phyloP scores from a whole-genome alignment of 108 stramenopile genomes.

The Thalassiosira profunda region DNA sequence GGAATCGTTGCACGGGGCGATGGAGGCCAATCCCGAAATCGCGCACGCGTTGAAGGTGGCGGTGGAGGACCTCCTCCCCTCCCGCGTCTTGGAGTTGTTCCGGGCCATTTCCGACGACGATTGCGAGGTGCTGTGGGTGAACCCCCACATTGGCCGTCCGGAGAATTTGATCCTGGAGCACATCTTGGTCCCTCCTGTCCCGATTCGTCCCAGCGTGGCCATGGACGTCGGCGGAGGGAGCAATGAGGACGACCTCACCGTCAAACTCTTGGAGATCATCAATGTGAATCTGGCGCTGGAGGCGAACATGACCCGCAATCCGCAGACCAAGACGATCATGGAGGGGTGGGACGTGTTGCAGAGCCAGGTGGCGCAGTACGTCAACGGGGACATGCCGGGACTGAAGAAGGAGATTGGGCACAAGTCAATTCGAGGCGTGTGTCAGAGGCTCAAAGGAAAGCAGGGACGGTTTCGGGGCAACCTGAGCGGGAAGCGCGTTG shows the following conservation, averaged over 20 bases:
- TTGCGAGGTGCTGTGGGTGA: constrained; percentile 95
- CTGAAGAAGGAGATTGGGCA: constrained; percentile 85
- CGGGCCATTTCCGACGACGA: constrained; percentile 94
- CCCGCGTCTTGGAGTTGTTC: constrained; percentile 89
- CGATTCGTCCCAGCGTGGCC: constrained; percentile 99
- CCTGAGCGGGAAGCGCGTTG: constrained; percentile 98
- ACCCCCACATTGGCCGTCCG: constrained; percentile 92
- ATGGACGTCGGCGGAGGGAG: constrained; percentile 98
- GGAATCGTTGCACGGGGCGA: constrained; percentile 59
- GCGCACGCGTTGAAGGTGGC: constrained; percentile 48
- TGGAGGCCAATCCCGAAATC: constrained; percentile 82
- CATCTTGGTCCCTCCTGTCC: constrained; percentile 97
- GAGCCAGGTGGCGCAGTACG: constrained; percentile 94
- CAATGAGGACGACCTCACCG: constrained; percentile 99
- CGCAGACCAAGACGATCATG: constrained; percentile 92
- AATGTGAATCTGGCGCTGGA: constrained; percentile 96
- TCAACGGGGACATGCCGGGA: constrained; percentile 98
- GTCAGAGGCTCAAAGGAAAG: constrained; percentile 97
- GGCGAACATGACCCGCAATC: constrained; percentile 87
- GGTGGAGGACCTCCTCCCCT: constrained; percentile 81
- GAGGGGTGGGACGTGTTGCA: constrained; percentile 98
- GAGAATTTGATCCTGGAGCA: constrained; percentile 94
- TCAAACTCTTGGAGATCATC: constrained; percentile 97
- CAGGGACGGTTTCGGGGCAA: constrained; percentile 98
- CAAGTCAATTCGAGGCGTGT: constrained; percentile 97